A percentile compares a stretch with the other conserved stretches of the same genome.
Evolutionary conservation across 2,329 filamentous ascomycete genomes (phyloP).

Genomic region (Neoarthrinium moseri): DNA sequence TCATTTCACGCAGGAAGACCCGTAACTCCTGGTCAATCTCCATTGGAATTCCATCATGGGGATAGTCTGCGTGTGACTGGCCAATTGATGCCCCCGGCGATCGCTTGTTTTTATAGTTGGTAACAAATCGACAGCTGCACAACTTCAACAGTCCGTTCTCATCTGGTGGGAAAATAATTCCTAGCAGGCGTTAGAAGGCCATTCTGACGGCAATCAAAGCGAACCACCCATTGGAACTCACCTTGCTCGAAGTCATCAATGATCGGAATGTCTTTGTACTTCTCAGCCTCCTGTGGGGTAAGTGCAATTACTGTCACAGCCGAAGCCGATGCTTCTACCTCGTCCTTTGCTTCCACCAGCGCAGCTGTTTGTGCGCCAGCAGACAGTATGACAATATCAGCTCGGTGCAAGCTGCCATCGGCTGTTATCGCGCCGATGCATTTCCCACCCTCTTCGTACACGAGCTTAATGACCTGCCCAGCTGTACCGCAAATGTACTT

Average conservation of each 20-base stretch:
- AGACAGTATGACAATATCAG: neutral
- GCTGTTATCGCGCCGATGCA: neutral
- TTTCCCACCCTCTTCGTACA: neutral
- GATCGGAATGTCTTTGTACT: neutral
- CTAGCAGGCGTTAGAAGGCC: no score
- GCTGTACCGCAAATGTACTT: conserved; percentile 25
- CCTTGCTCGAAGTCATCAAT: conserved; percentile 2
- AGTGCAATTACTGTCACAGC: neutral
- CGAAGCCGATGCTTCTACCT: neutral
- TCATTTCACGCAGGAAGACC: neutral
- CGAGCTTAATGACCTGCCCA: conserved; percentile 8
- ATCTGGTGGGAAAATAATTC: neutral
- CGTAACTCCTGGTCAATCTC: neutral
- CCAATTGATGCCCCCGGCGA: neutral
- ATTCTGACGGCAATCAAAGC: no score
- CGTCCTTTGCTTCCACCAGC: neutral
- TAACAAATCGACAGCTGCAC: neutral
- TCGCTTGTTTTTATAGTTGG: neutral
- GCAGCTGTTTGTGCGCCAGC: neutral
- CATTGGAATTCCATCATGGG: neutral
- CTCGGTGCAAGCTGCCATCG: neutral
- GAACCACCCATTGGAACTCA: no score
- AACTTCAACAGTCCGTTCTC: neutral
- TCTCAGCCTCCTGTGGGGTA: neutral
- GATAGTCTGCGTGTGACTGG: neutral